A percentile compares a stretch with the other conserved stretches of the same genome.
These are phyloP conservation scores for Micractinium sp. DNA, from an alignment of 139 green algal species.

Conservation along the genomic window DNA sequence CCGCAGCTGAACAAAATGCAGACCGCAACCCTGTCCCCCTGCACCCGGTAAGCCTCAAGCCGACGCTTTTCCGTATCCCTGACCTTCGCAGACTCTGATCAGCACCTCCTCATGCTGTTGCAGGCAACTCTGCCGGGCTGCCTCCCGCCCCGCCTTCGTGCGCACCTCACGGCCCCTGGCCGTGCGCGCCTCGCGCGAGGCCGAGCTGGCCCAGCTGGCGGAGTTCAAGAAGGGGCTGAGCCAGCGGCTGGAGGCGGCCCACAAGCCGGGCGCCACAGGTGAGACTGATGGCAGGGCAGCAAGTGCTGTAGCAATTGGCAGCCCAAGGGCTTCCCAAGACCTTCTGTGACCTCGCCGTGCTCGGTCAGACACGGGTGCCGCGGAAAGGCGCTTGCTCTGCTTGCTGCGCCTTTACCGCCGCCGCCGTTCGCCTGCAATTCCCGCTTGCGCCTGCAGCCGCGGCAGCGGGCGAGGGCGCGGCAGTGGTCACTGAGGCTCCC, in stretches of 20 bases:
- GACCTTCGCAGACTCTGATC: neutral
- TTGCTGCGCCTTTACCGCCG: neutral
- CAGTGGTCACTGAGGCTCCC: neutral
- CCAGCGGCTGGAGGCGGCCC: conserved; percentile 30
- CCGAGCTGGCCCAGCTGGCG: conserved; percentile 49
- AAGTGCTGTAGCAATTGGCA: neutral
- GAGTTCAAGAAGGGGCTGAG: conserved; percentile 43
- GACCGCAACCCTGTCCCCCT: neutral
- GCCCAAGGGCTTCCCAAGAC: neutral
- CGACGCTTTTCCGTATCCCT: too few species aligned
- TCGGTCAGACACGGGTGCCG: too few species aligned
- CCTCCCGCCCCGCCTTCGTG: neutral
- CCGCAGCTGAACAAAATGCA: neutral
- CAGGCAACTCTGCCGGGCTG: neutral
- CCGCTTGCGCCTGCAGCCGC: neutral
- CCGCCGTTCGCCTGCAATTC: neutral
- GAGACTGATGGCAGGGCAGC: neutral
- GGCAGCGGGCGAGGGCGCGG: neutral
- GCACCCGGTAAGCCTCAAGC: neutral
- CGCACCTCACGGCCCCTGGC: neutral
- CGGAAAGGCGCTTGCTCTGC: too few species aligned
- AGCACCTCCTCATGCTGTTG: neutral
- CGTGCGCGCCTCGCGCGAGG: conserved; percentile 36
- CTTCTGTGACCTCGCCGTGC: too few species aligned
- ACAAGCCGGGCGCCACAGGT: neutral